phyloP scores from a whole-genome alignment of 495 filamentous ascomycete genomes.

The Podospora sp. region DNA sequence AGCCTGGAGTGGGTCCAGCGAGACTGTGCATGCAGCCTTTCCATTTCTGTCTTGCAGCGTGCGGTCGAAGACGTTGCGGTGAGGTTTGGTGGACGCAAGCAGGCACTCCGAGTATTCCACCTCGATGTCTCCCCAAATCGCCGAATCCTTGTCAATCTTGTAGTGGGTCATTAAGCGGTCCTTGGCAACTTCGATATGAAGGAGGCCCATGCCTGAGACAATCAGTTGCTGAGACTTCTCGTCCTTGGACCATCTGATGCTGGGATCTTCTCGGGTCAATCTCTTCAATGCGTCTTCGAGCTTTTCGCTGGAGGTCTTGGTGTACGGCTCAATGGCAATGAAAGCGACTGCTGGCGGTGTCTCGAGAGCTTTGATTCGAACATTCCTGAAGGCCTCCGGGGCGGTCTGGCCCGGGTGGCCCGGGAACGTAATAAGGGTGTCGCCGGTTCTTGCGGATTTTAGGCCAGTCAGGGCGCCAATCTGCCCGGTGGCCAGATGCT shows the following conservation, averaged over 20 bases:
- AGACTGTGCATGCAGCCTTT: slow-evolving; percentile 73
- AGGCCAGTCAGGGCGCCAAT: slow-evolving; percentile 96
- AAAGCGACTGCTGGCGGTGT: slow-evolving; percentile 96
- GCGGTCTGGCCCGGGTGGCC: slow-evolving; percentile 42
- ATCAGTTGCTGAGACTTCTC: slow-evolving; percentile 93
- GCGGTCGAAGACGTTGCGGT: slow-evolving; percentile 70
- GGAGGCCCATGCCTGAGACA: slow-evolving; percentile 92
- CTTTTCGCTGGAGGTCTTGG: slow-evolving; percentile 72
- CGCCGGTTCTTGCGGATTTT: slow-evolving; percentile 87
- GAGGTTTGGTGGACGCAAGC: slow-evolving; percentile 52
- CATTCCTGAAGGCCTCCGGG: slow-evolving; percentile 67
- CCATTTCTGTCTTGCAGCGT: slow-evolving; percentile 78
- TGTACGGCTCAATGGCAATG: slow-evolving; percentile 85
- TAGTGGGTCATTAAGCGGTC: slow-evolving; percentile 87
- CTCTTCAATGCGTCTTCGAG: slow-evolving; percentile 74
- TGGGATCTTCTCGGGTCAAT: slow-evolving; percentile 90
- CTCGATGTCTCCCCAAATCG: slow-evolving; percentile 87
- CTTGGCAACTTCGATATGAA: slow-evolving; percentile 94
- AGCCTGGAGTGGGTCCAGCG: slow-evolving; percentile 61
- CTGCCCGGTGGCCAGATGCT: slow-evolving; percentile 77
- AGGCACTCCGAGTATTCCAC: slow-evolving; percentile 91
- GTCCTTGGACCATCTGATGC: slow-evolving; percentile 80
- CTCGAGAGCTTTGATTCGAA: slow-evolving; percentile 86
- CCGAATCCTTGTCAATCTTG: slow-evolving; percentile 68
- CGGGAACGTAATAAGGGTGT: slow-evolving; percentile 80